Conservation (phyloP, 352 stramenopile genomes). For the Pythium pectinolyticum region DNA sequence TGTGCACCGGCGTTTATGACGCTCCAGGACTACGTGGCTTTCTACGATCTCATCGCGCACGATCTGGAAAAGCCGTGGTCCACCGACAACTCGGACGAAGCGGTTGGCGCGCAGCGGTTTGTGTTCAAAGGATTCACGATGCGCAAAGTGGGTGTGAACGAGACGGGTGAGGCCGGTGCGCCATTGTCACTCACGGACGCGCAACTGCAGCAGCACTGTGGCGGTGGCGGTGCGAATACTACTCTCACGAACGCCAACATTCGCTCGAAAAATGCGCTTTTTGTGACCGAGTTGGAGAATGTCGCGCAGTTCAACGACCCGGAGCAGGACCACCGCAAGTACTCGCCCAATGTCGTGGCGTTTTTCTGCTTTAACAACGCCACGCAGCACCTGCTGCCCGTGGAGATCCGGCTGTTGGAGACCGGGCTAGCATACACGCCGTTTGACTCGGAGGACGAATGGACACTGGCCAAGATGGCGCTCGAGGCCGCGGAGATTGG, state of each 20-base stretch:
- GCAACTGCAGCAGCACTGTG: constrained; percentile 38
- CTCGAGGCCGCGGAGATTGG: not conserved
- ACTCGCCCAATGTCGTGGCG: constrained; percentile 29
- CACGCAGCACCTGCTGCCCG: constrained; percentile 9
- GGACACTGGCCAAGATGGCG: constrained; percentile 26
- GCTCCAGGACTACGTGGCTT: constrained; percentile 8
- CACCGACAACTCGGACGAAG: constrained; percentile 39
- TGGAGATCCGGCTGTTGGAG: constrained; percentile 21
- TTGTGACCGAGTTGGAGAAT: constrained; percentile 38
- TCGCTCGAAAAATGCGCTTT: constrained; percentile 30
- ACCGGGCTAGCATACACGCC: constrained; percentile 18
- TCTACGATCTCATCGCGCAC: constrained; percentile 19
- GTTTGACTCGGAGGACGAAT: constrained; percentile 12
- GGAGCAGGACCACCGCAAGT: constrained; percentile 31
- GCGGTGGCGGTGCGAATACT: too few relatives aligned
- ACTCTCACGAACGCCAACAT: constrained; percentile 23
- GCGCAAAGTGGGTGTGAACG: constrained; percentile 11
- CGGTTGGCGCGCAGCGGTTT: constrained; percentile 42
- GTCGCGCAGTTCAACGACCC: constrained; percentile 37
- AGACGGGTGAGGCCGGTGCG: not conserved
- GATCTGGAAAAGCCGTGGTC: constrained; percentile 21
- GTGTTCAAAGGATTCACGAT: constrained; percentile 52
- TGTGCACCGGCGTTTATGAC: not conserved
- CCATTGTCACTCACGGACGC: constrained; percentile 26
- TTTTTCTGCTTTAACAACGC: constrained; percentile 24